A percentile compares a stretch with the other conserved stretches of the same genome.
Evolutionary conservation across 805 yeast species (phyloP).

Genomic region (Blastobotrys terrestris): DNA sequence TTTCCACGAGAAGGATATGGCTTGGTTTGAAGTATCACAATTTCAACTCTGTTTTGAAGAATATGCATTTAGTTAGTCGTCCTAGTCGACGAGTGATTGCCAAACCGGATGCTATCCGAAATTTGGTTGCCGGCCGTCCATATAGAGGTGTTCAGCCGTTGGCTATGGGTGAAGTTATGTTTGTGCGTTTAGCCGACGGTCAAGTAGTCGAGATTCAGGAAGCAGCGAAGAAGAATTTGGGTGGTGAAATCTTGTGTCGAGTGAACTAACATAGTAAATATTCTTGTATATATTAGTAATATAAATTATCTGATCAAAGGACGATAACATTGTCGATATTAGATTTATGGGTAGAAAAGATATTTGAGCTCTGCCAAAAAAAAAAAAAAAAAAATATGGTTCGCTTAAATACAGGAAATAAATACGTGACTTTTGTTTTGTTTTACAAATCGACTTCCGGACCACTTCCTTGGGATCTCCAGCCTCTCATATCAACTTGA

Average conservation of each 20-base stretch:
- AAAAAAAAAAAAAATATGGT: too few species aligned
- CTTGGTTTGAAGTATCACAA: constrained; percentile 83
- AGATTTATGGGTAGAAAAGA: too few species aligned
- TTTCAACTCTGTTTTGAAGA: constrained; percentile 66
- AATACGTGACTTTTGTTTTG: not conserved
- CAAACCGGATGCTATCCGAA: constrained; percentile 55
- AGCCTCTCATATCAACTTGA: constrained; percentile 79
- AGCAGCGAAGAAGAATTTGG: constrained; percentile 66
- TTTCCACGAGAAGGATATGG: constrained; percentile 85
- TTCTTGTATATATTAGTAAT: constrained; percentile 1
- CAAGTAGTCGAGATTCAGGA: constrained; percentile 73
- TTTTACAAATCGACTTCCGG: constrained; percentile 43
- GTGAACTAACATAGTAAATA: constrained; percentile 18
- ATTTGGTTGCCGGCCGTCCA: constrained; percentile 67
- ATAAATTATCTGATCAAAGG: not conserved
- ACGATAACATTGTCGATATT: too few species aligned
- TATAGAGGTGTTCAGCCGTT: constrained; percentile 73
- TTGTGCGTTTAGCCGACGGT: constrained; percentile 49
- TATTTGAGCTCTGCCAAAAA: too few species aligned
- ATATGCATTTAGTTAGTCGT: constrained; percentile 68
- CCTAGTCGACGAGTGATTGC: constrained; percentile 76
- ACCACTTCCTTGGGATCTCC: constrained; percentile 71
- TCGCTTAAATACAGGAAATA: not conserved
- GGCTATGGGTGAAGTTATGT: constrained; percentile 83
- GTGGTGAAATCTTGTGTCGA: constrained; percentile 81